These are phyloP conservation scores for Elsinoe australis DNA, from an alignment of 2,329 filamentous ascomycete species.

Conservation along the genomic window DNA sequence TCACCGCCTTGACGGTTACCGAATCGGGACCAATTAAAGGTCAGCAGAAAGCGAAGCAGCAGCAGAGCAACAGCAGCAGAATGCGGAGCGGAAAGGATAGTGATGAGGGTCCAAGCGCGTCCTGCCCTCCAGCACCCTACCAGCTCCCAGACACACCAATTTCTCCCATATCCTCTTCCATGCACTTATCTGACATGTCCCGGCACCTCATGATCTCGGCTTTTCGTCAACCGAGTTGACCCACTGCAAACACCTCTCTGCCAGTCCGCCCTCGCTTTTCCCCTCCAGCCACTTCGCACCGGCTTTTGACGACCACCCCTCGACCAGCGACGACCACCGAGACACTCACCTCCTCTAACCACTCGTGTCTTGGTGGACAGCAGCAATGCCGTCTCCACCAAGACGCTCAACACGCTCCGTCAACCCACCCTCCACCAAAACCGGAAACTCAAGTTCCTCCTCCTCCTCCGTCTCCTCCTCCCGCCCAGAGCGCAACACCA, in stretches of 20 bases:
- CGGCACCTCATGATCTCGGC: too few relatives aligned
- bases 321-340: conserved; percentile 1
- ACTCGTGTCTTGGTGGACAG: neutral
- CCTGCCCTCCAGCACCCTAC: conserved; percentile 13
- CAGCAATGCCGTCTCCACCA: conserved; percentile 17
- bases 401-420: conserved; percentile 17
- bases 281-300: conserved; percentile 12
- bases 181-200: too few relatives aligned
- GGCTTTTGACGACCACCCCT: neutral
- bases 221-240: neutral
- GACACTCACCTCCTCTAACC: neutral
- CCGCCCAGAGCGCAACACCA: conserved; percentile 64
- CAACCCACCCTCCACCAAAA: conserved; percentile 14
- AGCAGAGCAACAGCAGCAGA: too few relatives aligned
- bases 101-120: conserved; percentile 15
- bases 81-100: conserved; percentile 11
- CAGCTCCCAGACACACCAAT: conserved; percentile 8
- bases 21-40: conserved; percentile 11
- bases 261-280: neutral
- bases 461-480: conserved; percentile 64
- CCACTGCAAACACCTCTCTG: neutral
- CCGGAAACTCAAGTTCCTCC: conserved; percentile 50
- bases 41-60: too few relatives aligned
- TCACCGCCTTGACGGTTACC: conserved; percentile 10
- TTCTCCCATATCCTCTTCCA: conserved; percentile 1